Evolutionary conservation across 768 basidiomycete genomes (phyloP), one percentile per base, ranked within the genome.

Genomic region (Floccularia luteovirens): DNA sequence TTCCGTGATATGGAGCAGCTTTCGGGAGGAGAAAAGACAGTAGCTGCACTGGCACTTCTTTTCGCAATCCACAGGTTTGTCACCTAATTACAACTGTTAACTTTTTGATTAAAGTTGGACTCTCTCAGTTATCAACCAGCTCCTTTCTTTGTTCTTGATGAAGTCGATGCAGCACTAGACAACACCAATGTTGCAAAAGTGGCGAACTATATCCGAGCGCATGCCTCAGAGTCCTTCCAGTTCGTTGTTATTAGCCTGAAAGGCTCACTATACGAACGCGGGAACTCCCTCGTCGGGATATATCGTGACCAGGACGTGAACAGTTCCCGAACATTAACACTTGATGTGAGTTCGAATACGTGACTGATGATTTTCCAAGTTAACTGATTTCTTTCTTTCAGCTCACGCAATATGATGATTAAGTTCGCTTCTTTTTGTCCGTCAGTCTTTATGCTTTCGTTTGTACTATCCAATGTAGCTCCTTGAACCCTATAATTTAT

Each of bases 1-100:
- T 98, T 98, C 74, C 76, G 93, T 45, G 96, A 98, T 56, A 98
- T 98, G 93, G 93, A 97, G 43, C 94, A 98, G 58, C 69, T 98
- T 11, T 98, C 93, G 0, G 96, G 94, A 39, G 96, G 94, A 16
- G 96, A 99, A 59, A 97, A 98, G 67, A 98, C 96, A 0, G 93
- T 98, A 35, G 96, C 96, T 4, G 94, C 94, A 4, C 66, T 98
- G n/a, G 94, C 94, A 1, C 69, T 99, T 14, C 70, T 98, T 23
- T 97, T 98, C 50, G 93, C 96, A 3, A 94, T 98, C 39, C 94
- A 99, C 60, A 92, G 87, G 90, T 85, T 38, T 25, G 63, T 47
- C 10, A 6, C 16, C 24, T 21, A 12, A 16, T 28, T 10, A 19
- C 17, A 28, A 28, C 27, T 28, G 0, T 14, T 24, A 27, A 17